Base-by-base conservation (phyloP, 2,329 filamentous ascomycete species). In the Fulvia fulva region DNA sequence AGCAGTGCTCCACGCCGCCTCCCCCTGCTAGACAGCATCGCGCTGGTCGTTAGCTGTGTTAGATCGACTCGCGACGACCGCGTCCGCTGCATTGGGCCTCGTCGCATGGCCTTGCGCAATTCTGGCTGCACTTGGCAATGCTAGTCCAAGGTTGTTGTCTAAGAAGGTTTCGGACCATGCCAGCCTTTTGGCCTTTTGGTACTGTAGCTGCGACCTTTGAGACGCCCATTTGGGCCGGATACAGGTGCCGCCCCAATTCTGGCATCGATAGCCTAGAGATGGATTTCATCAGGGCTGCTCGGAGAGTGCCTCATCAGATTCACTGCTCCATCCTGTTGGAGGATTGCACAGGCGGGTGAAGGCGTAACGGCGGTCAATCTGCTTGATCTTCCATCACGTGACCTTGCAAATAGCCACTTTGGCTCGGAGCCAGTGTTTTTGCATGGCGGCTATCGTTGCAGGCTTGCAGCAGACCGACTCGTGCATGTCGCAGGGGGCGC, bases 1-100 rank as follows among this genome's bases (percentile, higher is more conserved):
- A 30, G 52, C 52, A 19, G 28, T n/a, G 34, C 34, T n/a, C n/a
- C 9, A 50, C 45, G 53, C 45, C 46, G 53, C 30, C 53, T 43
- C 45, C 22, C 45, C 22, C 45, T 56, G 53, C 53, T 21, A 51
- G 32, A 12, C 6, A 22, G 30, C 49, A 34, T 16, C 2, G 28
- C 8, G 2, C 11, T 19, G 28, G 30, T 21, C 25, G 30, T 21
- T n/a, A 2, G 30, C 30, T 45, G 2, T 21, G 4, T 8, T n/a
- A 1, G 44, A 26, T 47, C 22, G 44, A 47, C n/a, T 30, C n/a
- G 47, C 4, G 47, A 30, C 23, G n/a, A 26, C 23, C 11, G 25
- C 23, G 41, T 26, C 52, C 22, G 32, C 22, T 32, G 21, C 41
- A 45, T 54, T 53, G 52, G 52, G 52, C 52, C 51, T 22, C 21